Evolutionary conservation across 345 rosid genomes (phyloP), one percentile per base, ranked within the genome.

Genomic region (Dipteronia dyeriana): DNA sequence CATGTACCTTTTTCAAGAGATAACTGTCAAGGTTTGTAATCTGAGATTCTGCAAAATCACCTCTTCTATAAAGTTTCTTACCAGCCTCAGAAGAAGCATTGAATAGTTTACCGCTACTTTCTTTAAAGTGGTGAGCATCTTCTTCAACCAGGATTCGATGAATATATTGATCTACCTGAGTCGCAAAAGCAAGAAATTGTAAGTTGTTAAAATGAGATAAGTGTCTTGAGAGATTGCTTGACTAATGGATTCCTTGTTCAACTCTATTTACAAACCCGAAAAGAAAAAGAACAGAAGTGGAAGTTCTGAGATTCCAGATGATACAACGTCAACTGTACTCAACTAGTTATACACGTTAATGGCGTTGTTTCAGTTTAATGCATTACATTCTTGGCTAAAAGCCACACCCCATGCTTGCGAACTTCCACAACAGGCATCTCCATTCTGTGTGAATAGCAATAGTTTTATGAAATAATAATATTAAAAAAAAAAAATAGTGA

Each of bases 361-460:
- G 63, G 45, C 63, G 78, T 68, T 74, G 74, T 70, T 62, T 73
- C 76, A 43, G 83, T 74, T 84, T 66, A 81, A 73, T 72, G 83
- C 60, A 78, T 84, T 90, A 90, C 98, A 89, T 90, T 94, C 87
- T 86, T 92, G 80, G 97, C 96, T 84, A 88, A 81, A 77, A 92
- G 95, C 91, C 97, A 88, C 78, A 90, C 92, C 65, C 97, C 94
- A 82, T 90, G 92, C 85, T 87, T 86, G 87, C 85, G 89, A 79
- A 91, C 93, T 82, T 92, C 97, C 75, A 94, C 98, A 77, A 92
- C 89, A 4, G 95, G 97, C 94, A 92, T 88, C 85, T 91, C 98
- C 95, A 94, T 79, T 86, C 97, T 91, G 90, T 82, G 73, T 79
- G 80, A 81, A 82, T 56, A 81, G 64, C 72, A 86, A 76, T 57